phyloP scores from a whole-genome alignment of 208 protist genomes.

The Acanthamoeba lenticulata region DNA sequence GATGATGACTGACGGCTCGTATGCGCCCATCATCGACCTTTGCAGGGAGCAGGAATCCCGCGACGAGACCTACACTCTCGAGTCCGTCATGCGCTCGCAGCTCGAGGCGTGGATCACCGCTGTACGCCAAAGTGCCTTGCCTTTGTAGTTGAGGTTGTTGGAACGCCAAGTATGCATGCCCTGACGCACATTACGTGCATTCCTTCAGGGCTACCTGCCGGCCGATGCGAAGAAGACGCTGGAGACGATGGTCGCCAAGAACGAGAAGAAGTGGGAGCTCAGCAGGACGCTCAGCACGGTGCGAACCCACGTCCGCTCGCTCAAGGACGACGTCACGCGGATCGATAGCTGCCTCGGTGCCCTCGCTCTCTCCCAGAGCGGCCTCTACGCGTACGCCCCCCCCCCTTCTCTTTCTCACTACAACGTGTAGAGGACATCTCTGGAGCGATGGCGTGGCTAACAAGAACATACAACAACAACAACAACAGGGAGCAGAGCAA shows the following conservation, averaged over 20 bases:
- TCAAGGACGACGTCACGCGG: neutral
- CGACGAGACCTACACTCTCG: neutral
- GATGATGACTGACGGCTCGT: neutral
- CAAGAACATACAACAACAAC: neutral
- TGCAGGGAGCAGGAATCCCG: neutral
- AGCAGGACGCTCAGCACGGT: neutral
- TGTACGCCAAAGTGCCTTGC: too few relatives aligned
- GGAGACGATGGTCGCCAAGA: neutral
- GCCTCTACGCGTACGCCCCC: slow-evolving; percentile 16
- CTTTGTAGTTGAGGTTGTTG: too few relatives aligned
- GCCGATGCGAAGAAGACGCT: slow-evolving; percentile 25
- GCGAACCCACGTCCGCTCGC: neutral
- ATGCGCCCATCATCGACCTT: too few relatives aligned
- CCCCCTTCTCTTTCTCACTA: too few relatives aligned
- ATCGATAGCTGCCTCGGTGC: slow-evolving; percentile 39
- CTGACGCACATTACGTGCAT: too few relatives aligned
- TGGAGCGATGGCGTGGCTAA: too few relatives aligned
- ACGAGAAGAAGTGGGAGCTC: neutral
- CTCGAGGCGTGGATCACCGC: neutral
- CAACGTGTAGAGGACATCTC: neutral
- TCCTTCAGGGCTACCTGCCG: slow-evolving; percentile 4
- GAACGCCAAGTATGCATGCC: neutral
- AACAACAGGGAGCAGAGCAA: neutral
- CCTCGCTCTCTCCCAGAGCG: neutral
- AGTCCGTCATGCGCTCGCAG: neutral